These are phyloP conservation scores for Fusarium newnesense DNA, from an alignment of 2,329 filamentous ascomycete species.

Conservation along the genomic window DNA sequence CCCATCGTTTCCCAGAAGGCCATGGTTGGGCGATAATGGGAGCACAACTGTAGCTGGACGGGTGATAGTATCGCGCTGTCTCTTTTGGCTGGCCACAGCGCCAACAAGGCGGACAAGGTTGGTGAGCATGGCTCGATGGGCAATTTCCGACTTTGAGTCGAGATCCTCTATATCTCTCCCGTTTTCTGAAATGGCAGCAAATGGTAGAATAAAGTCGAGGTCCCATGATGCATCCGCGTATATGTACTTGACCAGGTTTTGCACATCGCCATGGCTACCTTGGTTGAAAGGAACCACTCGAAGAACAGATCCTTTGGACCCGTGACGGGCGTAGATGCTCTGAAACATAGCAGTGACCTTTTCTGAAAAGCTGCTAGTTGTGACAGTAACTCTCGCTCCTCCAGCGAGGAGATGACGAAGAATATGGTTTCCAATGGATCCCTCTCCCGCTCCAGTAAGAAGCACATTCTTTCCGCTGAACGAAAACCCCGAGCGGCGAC, in stretches of 20 bases:
- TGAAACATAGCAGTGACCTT: neutral
- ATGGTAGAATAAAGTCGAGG: constrained; percentile 92
- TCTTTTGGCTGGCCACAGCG: constrained; percentile 91
- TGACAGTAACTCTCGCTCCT: neutral
- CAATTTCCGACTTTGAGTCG: constrained; percentile 95
- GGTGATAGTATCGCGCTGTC: constrained; percentile 86
- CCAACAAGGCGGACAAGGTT: constrained; percentile 92
- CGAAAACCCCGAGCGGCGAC: neutral
- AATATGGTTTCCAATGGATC: neutral
- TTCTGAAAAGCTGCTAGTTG: neutral
- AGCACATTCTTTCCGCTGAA: neutral
- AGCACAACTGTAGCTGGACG: constrained; percentile 95
- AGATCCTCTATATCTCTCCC: constrained; percentile 94
- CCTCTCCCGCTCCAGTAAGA: neutral
- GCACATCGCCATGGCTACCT: constrained; percentile 94
- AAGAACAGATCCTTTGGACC: neutral
- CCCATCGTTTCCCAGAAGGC: constrained; percentile 97
- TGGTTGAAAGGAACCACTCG: constrained; percentile 85
- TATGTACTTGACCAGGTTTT: constrained; percentile 91
- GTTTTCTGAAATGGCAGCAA: constrained; percentile 95
- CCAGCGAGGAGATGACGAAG: neutral
- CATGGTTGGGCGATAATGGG: constrained; percentile 95
- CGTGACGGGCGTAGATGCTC: neutral
- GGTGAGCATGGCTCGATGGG: constrained; percentile 97
- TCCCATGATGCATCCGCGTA: constrained; percentile 96